Evolutionary conservation across 306 rosid genomes (phyloP).

Genomic region (Quercus berberidifolia): DNA sequence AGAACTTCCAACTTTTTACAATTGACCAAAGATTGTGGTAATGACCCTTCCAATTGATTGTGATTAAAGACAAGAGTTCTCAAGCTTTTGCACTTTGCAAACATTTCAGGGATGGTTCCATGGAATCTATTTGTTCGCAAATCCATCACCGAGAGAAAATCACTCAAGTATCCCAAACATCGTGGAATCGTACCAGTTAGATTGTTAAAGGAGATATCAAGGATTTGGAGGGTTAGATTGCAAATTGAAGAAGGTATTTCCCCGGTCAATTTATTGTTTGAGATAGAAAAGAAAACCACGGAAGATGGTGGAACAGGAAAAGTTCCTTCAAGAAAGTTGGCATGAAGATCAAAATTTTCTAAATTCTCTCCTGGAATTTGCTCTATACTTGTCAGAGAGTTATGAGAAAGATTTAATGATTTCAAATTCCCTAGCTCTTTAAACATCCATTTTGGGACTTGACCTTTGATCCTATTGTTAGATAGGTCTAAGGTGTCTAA

Average conservation of each 20-base stretch:
- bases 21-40: conserved; percentile 14
- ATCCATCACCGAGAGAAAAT: conserved; percentile 13
- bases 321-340: conserved; percentile 28
- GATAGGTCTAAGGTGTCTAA: no score
- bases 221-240: background rate
- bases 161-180: conserved; percentile 8
- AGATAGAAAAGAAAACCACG: background rate
- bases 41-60: conserved; percentile 31
- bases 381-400: background rate
- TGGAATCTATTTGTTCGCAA: conserved; percentile 23
- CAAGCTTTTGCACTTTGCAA: background rate
- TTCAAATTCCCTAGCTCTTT: background rate
- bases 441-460: no score
- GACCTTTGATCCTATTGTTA: no score
- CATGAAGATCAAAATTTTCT: rapidly evolving
- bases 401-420: conserved; percentile 4
- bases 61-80: conserved; percentile 16
- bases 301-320: conserved; percentile 1
- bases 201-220: conserved; percentile 7
- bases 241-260: conserved; percentile 13
- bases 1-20: conserved; percentile 18
- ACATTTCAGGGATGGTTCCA: conserved; percentile 15
- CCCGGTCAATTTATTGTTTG: conserved; percentile 26
- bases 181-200: conserved; percentile 23
- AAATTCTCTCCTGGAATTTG: conserved; percentile 3